Base-by-base conservation (phyloP, 805 yeast species). In the Cephaloascus albidus region DNA sequence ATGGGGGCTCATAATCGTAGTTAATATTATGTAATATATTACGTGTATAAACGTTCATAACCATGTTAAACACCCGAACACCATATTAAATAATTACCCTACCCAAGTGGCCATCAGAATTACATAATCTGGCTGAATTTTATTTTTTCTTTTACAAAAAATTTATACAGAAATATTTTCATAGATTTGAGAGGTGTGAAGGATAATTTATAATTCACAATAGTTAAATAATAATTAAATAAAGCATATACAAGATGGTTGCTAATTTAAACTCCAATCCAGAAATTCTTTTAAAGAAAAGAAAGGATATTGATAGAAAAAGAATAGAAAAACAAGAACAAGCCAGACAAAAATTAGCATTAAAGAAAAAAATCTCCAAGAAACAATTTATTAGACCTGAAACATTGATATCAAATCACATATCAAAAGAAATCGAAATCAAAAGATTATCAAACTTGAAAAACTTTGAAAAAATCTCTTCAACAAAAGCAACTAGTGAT, bases 241-340 rank as follows among this genome's bases (percentile, higher is more conserved):
- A n/a, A n/a, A n/a, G n/a, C n/a, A n/a, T 12, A 23, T 6, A 8
- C 28, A 23, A 23, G 12, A 23, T 38, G 31, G 65, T 67, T 71
- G 70, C 66, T 35, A 62, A 76, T 38, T 62, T 78, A 38, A 76
- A 81, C 55, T 70, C 82, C 19, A 82, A 80, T 54, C 90, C 93
- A 31, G 93, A 85, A 58, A 70, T 85, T 40, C 74, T 85, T 49
- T 70, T 85, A 45, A 77, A 79, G 54, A 85, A 84, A 66, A 77
- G 94, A 63, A 85, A 83, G 65, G 75, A 81, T 54, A 83, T 81
- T 43, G 90, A 84, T 57, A 68, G 82, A 57, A 66, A 79, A 48
- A 73, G 88, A 57, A 50, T 83, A 39, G 85, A 80, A 57, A 84
- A 81, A 53, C 90, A 82, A 57, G 84, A 80, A 46, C 70, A 70